These are phyloP conservation scores for Coffea humblotiana DNA, from an alignment of 305 asterid species.

Conservation along the genomic window DNA sequence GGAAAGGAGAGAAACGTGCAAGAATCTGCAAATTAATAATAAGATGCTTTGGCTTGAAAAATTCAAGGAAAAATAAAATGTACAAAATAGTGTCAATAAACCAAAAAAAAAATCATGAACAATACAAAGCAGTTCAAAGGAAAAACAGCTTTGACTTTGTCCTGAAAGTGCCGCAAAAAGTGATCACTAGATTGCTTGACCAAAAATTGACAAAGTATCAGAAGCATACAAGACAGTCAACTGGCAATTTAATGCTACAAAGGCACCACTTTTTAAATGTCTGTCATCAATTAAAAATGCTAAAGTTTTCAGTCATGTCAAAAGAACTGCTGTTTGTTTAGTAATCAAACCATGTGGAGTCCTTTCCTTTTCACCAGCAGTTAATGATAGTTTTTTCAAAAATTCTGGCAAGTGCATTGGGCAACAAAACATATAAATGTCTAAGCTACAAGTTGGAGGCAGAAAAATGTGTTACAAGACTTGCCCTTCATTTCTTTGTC, in stretches of 20 bases:
- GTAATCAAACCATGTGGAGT: background rate
- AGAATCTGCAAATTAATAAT: slow-evolving; percentile 61
- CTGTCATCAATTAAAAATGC: background rate
- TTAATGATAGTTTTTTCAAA: background rate
- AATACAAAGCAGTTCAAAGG: background rate
- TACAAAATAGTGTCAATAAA: slow-evolving; percentile 6
- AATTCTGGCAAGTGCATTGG: background rate
- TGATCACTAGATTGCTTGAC: background rate
- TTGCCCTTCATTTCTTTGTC: background rate
- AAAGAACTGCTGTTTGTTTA: background rate
- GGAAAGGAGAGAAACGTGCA: slow-evolving; percentile 87
- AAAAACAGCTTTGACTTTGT: background rate
- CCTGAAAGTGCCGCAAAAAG: background rate
- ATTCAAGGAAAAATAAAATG: background rate
- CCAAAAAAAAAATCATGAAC: background rate
- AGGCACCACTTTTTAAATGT: background rate
- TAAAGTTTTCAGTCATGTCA: background rate
- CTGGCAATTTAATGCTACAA: background rate
- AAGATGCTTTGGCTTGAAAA: slow-evolving; percentile 12
- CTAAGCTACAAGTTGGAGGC: background rate
- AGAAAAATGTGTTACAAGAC: background rate
- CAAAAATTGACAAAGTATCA: background rate
- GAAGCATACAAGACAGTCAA: background rate
- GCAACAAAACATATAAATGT: background rate
- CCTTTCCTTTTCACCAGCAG: background rate